Evolutionary conservation across 345 rosid genomes (phyloP), one percentile per base, ranked within the genome.

Genomic region (Reutealis trisperma): DNA sequence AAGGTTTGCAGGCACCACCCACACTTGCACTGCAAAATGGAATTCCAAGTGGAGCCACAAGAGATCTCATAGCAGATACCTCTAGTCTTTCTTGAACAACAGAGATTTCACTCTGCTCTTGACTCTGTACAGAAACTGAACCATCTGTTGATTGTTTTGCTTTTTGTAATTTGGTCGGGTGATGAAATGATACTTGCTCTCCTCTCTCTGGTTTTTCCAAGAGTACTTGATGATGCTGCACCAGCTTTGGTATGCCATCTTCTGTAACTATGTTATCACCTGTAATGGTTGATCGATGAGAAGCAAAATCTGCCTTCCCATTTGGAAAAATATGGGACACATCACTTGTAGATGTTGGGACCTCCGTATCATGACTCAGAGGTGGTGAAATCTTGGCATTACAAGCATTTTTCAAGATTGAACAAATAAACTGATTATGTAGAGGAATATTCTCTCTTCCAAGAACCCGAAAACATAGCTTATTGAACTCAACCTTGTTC

Each of bases 371-470:
- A 52, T 8, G 68, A 73, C 61, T 72, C 52, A 58, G 60, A 54
- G 83, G 77, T 14, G 87, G 87, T 12, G 82, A 78, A 34, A 45
- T 58, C 57, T 82, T 85, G 24, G 80, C 87, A 47, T 37, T 64
- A 71, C 85, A 81, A 68, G 89, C 83, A 78, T 88, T 88, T 69
- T 75, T 83, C 84, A 86, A 77, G 71, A 88, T 82, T 7, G 84
- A 79, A 24, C 75, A 69, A 42, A 88, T 81, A 58, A 88, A 76
- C 57, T 88, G 84, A 78, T 88, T 85, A 75, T 85, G 88, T 19
- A 85, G 69, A 22, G 79, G 72, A 22, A 86, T 68, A 73, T 83
- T 83, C 65, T 83, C 86, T 67, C 80, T 83, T 67, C 88, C 88
- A 70, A 86, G 66, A 70, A 77, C 64, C 16, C 83, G 74, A 52